phyloP scores from a whole-genome alignment of 805 yeast genomes.

The Ogataea degrootiae region DNA sequence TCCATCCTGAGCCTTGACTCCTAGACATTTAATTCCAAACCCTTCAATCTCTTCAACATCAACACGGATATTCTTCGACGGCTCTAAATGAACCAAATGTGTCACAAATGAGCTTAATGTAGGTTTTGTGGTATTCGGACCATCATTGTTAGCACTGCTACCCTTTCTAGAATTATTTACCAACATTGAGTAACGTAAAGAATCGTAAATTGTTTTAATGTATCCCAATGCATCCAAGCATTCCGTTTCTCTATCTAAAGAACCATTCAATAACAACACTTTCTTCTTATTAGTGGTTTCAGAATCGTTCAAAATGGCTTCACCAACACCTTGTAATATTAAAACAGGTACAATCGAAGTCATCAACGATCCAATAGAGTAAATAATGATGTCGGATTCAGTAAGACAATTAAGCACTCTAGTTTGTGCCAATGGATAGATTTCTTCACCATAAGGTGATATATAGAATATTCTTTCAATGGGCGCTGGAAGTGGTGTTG shows the following conservation, averaged over 20 bases:
- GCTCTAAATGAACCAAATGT: slow-evolving; percentile 53
- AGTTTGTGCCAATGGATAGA: slow-evolving; percentile 66
- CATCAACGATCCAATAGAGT: slow-evolving; percentile 84
- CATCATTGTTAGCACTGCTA: not conserved
- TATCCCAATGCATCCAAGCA: slow-evolving; percentile 61
- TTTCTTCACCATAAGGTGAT: slow-evolving; percentile 84
- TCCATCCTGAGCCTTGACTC: slow-evolving; percentile 27
- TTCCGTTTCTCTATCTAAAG: slow-evolving; percentile 73
- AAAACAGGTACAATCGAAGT: slow-evolving; percentile 82
- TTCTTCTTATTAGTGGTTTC: slow-evolving; percentile 33
- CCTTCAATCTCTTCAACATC: slow-evolving; percentile 35
- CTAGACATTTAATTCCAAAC: slow-evolving; percentile 45
- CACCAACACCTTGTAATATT: slow-evolving; percentile 67
- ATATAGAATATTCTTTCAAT: slow-evolving; percentile 71
- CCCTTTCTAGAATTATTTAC: slow-evolving; percentile 11
- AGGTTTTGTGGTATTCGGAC: slow-evolving; percentile 31
- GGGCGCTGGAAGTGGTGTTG: slow-evolving; percentile 66
- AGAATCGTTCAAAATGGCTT: slow-evolving; percentile 37
- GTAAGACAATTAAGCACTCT: slow-evolving; percentile 50
- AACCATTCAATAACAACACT: slow-evolving; percentile 68
- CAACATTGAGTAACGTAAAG: slow-evolving; percentile 49
- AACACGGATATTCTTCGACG: slow-evolving; percentile 45
- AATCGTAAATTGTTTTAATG: slow-evolving; percentile 48
- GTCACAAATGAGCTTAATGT: slow-evolving; percentile 42
- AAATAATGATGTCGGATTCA: slow-evolving; percentile 53